Conservation (phyloP, 2,329 filamentous ascomycete species). For the Aspergillus quadricinctus region DNA sequence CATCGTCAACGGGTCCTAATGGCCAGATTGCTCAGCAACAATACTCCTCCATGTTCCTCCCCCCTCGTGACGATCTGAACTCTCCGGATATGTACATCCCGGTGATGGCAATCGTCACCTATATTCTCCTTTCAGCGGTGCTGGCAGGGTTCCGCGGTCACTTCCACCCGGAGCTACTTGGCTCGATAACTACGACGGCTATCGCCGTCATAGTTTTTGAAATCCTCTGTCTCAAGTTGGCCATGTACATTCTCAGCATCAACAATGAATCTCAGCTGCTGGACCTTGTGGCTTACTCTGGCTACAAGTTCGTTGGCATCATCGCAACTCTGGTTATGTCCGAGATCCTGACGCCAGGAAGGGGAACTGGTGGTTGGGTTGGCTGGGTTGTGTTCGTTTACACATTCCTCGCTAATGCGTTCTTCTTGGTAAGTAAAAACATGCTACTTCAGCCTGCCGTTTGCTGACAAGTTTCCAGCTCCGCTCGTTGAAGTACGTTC, state of each 20-base stretch:
- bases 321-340: conserved; percentile 81
- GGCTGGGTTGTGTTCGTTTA: conserved; percentile 88
- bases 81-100: conserved; percentile 99
- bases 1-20: conserved; percentile 42
- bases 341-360: conserved; percentile 71
- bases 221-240: conserved; percentile 84
- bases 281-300: conserved; percentile 91
- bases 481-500: conserved; percentile 89
- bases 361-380: conserved; percentile 80
- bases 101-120: conserved; percentile 95
- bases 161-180: conserved; percentile 91
- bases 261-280: conserved; percentile 90
- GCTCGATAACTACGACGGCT: conserved; percentile 80
- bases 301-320: conserved; percentile 97
- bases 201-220: conserved; percentile 80
- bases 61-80: conserved; percentile 92
- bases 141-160: conserved; percentile 84
- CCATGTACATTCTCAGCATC: conserved; percentile 90
- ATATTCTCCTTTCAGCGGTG: conserved; percentile 88
- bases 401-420: conserved; percentile 87
- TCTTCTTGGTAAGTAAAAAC: conserved; percentile 72
- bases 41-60: conserved; percentile 63
- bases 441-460: neutral
- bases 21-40: conserved; percentile 60
- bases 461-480: conserved; percentile 53